Base-by-base conservation (phyloP, 169 alveolate genomes). In the Plasmodium vivax region DNA sequence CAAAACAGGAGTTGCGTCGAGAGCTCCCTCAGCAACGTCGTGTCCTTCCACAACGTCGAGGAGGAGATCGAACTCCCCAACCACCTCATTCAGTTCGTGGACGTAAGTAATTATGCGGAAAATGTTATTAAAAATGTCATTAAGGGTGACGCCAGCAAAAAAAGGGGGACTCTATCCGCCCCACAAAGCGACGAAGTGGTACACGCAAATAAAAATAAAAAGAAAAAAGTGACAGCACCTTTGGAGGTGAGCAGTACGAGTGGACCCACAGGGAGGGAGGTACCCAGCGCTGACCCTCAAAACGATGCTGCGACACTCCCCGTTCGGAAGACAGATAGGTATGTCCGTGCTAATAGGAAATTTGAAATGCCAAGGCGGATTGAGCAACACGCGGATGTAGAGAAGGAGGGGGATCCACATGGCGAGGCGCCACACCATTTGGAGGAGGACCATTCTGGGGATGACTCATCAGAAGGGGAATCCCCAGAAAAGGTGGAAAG, bases 291-390 rank as follows among this genome's bases (percentile, higher is more conserved):
- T 2, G 45, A 72, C 12, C 19, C 7, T 6, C 30, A 77, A 19
- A 51, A 51, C 80, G 47, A 74, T 36, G 12, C 9, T 16, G 9
- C 9, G 9, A n/a, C 43, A 36, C 45, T 27, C 32, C 12, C 27
- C 30, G 81, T 16, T n/a, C 19, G 14, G 3, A 30, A n/a, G 8
- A n/a, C 68, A 75, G 62, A 74, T 14, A 71, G 71, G 9, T 87
- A 87, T 75, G 54, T 74, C 7, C 47, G 45, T 23, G 43, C n/a
- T 8, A 75, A 87, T 87, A 87, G 74, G 16, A 77, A 56, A 32
- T 87, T 77, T 77, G 87, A 87, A 79, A 54, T 75, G 1, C 93
- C 93, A 16, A 74, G 93, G 45, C 38, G 82, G 82, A 77, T 87
- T n/a, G 38, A 36, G 23, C 16, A 12, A 83, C 14, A 34, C 0